Base-by-base conservation (phyloP, 352 stramenopile genomes). In the Phytophthora uliginosa region DNA sequence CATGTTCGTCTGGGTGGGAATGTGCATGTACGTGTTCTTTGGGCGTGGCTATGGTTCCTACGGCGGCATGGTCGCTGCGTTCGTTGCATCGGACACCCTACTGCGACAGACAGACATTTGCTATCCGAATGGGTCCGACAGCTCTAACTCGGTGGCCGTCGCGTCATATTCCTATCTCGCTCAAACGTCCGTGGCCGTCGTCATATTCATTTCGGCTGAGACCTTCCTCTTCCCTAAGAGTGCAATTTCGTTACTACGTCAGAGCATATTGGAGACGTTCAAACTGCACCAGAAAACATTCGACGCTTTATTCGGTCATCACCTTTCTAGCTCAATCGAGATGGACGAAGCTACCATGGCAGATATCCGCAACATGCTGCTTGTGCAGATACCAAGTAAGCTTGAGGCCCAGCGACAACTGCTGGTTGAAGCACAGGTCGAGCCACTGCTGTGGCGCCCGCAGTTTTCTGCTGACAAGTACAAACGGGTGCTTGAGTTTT, bases 21-120 rank as follows among this genome's bases (percentile, higher is more conserved):
- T 89, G 9, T 94, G 84, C 6, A 93, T 94, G 84, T 94, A 93
- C 63, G 85, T 94, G 4, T 79, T 75, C 38, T 91, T 88, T 60
- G 79, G 76, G 0, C 83, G 85, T 4, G 85, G 87, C 0, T 93
- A 90, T 60, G 79, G 85, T 2, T 82, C 79, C 1, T 93, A 92
- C 64, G 83, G 81, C 10, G 88, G 88, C 7, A 56, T 95, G 26
- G 86, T 95, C 24, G 91, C 88, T 15, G 88, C 85, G 31, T 91
- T 89, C 66, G 86, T 93, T 63, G 75, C 85, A 13, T 79, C 88
- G 0, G 85, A 85, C n/a, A 82, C 91, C 10, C 51, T 95, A 20
- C 73, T 93, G 24, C 77, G 78, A 17, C 85, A 92, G 45, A 85
- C 78, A 4, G 80, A 91, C 48, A 71, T 86, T 24, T 94, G 81